These are phyloP conservation scores for Penicillium daleae DNA, from an alignment of 495 filamentous ascomycete genomes.

Conservation along the genomic window DNA sequence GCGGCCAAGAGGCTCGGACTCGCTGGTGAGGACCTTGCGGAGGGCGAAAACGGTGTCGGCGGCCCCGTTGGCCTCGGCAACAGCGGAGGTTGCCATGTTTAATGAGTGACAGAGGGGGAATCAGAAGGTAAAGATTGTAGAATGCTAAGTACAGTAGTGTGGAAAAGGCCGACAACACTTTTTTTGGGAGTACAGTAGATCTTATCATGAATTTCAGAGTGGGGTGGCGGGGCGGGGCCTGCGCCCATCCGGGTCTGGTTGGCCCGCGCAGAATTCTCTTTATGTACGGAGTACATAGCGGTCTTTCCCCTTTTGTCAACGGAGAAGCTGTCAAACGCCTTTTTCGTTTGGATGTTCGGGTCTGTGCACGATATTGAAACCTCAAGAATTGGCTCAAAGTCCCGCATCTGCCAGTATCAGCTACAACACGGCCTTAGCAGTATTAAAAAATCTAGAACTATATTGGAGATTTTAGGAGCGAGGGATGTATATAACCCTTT, in stretches of 20 bases:
- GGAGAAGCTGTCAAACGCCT: no score
- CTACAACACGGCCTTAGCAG: not conserved
- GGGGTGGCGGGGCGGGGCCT: conserved; percentile 36
- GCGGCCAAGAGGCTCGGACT: conserved; percentile 77
- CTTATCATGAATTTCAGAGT: conserved; percentile 38
- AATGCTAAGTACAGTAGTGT: conserved; percentile 7
- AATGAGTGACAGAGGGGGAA: not conserved
- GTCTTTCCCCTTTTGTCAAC: not conserved
- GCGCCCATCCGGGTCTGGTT: conserved; percentile 26
- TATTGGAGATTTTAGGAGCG: not conserved
- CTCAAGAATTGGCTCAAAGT: not conserved
- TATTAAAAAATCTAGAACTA: not conserved
- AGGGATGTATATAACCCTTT: no score
- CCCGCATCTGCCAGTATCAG: not conserved
- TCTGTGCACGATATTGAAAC: not conserved
- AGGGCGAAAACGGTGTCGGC: conserved; percentile 58
- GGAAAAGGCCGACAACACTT: conserved; percentile 19
- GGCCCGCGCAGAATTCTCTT: conserved; percentile 20
- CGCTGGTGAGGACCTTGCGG: conserved; percentile 75
- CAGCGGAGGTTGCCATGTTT: conserved; percentile 27
- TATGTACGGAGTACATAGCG: no score
- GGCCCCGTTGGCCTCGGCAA: conserved; percentile 25
- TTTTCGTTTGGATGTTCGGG: no score
- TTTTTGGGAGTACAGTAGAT: conserved; percentile 27
- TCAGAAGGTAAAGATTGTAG: not conserved